Base-by-base conservation (phyloP, 176 grass and related monocot genomes). In the Luzula sylvatica region DNA sequence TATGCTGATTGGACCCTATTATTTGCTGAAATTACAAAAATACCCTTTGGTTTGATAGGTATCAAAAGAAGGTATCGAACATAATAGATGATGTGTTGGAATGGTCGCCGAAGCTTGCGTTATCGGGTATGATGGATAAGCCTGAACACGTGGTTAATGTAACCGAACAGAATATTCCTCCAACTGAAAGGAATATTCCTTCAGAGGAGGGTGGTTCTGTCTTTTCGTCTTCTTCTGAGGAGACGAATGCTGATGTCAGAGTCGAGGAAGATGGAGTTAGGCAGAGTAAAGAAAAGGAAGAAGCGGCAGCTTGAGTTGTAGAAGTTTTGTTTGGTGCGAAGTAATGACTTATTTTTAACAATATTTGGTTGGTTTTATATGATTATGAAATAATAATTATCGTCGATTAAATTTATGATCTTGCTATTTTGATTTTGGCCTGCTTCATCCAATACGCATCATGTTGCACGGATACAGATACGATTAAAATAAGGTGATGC, bases 41-140 rank as follows among this genome's bases (percentile, higher is more conserved):
- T 3, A 8, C 22, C 20, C 20, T 8, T 18, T 52, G 46, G 47
- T 45, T 28, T 42, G 35, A 29, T 67, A 96, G 92, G 78, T 96
- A 96, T 67, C 92, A 96, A 66, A 96, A 89, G 85, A 89, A 80
- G 85, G 92, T 96, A 67, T 96, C 86, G 48, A 96, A 96, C 58
- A 96, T 96, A 79, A 96, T 96, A 29, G 92, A 96, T 49, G 92
- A 96, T 72, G 92, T 96, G 59, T 84, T 96, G 46, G 92, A 96
- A 58, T 96, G 92, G 92, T 96, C 92, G 22, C 92, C 92, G 4
- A 96, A 89, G 26, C 58, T 96, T 26, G 92, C 92, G 59, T 53
- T 96, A 56, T 89, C 92, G 38, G 92, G 85, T 39, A 96, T 96
- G 84, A 96, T 96, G 65, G 92, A 96, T 5, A 89, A 86, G 69